phyloP scores from a whole-genome alignment of 352 stramenopile genomes.

The Lagenidium sp. region DNA sequence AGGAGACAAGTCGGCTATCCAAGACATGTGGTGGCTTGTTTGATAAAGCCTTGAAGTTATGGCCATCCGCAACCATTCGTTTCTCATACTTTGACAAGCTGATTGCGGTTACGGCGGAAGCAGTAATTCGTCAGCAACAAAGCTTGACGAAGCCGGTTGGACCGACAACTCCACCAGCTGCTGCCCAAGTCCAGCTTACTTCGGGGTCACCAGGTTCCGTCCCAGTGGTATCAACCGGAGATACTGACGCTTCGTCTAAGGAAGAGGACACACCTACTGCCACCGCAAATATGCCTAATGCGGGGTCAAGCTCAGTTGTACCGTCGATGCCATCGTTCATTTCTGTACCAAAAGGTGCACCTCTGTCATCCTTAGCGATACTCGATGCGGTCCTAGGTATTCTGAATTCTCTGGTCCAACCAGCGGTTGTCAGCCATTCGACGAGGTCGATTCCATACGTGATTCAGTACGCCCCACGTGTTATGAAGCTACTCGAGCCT shows the following conservation, averaged over 20 bases:
- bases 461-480: constrained; percentile 78
- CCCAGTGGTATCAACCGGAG: no score
- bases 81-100: constrained; percentile 90
- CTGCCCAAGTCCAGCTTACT: not conserved
- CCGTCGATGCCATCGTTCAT: constrained; percentile 71
- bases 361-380: constrained; percentile 79
- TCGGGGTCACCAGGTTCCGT: no score
- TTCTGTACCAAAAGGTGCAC: constrained; percentile 68
- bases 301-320: constrained; percentile 1
- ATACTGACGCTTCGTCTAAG: no score
- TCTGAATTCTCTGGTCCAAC: constrained; percentile 71
- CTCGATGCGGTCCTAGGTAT: constrained; percentile 83
- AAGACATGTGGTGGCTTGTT: constrained; percentile 86
- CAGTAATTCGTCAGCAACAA: constrained; percentile 75
- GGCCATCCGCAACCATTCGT: constrained; percentile 77
- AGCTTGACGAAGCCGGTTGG: no score
- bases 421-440: constrained; percentile 67
- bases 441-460: constrained; percentile 74
- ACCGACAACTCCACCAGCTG: constrained; percentile 21
- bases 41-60: constrained; percentile 78
- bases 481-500: constrained; percentile 86
- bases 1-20: constrained; percentile 81
- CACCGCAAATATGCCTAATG: not conserved
- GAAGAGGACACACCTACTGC: not conserved
- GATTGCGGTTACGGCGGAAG: constrained; percentile 83